These are phyloP conservation scores for Yarrowia alimentaria DNA, from an alignment of 805 yeast genomes.

Conservation along the genomic window DNA sequence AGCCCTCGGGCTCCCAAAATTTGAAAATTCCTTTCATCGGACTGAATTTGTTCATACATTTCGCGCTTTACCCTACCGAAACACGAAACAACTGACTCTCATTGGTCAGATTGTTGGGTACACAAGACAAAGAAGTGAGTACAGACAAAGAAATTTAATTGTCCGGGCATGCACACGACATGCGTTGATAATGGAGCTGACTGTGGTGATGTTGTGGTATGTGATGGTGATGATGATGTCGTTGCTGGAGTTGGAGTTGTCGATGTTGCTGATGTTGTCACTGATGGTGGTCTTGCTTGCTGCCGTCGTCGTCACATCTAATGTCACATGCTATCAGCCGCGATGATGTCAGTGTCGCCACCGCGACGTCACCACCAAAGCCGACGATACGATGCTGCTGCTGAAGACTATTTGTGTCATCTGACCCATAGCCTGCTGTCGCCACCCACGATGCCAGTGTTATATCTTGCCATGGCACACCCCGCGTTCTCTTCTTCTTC, in stretches of 20 bases:
- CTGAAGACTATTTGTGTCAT: not conserved
- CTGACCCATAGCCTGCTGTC: not conserved
- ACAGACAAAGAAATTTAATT: constrained; percentile 23
- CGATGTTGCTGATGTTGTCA: constrained; percentile 3
- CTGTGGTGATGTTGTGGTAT: constrained; percentile 7
- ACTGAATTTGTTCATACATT: constrained; percentile 26
- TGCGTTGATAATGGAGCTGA: too few species aligned
- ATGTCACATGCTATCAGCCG: too few species aligned
- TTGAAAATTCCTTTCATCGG: constrained; percentile 27
- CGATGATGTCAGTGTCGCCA: too few species aligned
- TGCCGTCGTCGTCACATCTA: not conserved
- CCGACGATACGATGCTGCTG: not conserved
- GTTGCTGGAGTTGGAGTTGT: not conserved
- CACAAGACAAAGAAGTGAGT: constrained; percentile 27
- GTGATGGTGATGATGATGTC: not conserved
- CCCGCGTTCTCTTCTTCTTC: not conserved
- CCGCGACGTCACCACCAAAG: too few species aligned
- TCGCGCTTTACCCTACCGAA: constrained; percentile 28
- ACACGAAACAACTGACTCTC: constrained; percentile 27
- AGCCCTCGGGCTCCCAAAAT: constrained; percentile 28
- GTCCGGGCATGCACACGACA: constrained; percentile 23
- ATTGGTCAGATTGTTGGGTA: constrained; percentile 27
- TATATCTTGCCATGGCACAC: not conserved
- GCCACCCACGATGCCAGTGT: not conserved
- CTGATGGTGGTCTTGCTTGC: not conserved